phyloP scores from a whole-genome alignment of 2,329 filamentous ascomycete genomes.

The Xenoacremonium recifei region DNA sequence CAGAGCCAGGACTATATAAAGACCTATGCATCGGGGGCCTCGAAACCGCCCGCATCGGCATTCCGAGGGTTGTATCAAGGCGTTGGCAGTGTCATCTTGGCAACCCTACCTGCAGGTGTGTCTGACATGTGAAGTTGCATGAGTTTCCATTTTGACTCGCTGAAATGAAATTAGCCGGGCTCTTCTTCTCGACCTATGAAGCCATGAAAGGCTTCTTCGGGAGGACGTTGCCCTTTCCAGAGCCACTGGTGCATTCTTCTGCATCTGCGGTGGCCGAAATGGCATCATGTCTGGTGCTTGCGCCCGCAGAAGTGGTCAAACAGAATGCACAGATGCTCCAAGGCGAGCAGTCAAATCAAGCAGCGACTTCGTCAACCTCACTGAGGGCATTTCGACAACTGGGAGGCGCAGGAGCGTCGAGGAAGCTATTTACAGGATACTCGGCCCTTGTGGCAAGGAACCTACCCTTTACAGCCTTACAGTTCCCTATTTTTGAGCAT shows the following conservation, averaged over 20 bases:
- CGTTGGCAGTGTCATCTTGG: slow-evolving; percentile 78
- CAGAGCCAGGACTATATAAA: slow-evolving; percentile 75
- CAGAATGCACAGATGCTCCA: slow-evolving; percentile 87
- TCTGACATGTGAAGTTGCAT: not conserved
- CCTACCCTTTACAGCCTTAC: slow-evolving; percentile 81
- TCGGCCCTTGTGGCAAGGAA: slow-evolving; percentile 79
- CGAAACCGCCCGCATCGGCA: slow-evolving; percentile 46
- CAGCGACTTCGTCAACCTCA: slow-evolving; percentile 37
- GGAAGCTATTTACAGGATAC: slow-evolving; percentile 70
- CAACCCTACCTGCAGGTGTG: slow-evolving; percentile 82
- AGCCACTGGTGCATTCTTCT: slow-evolving; percentile 67
- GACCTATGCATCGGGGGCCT: slow-evolving; percentile 59
- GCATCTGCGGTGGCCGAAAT: slow-evolving; percentile 78
- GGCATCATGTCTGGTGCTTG: slow-evolving; percentile 82
- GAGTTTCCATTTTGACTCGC: not conserved
- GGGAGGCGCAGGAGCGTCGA: slow-evolving; percentile 52
- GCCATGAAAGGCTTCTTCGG: slow-evolving; percentile 65
- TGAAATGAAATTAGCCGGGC: slow-evolving; percentile 56
- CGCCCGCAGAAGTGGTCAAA: slow-evolving; percentile 87
- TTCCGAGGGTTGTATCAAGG: slow-evolving; percentile 83
- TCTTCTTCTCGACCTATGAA: slow-evolving; percentile 92
- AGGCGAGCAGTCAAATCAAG: slow-evolving; percentile 18
- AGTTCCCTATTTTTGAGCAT: slow-evolving; percentile 84
- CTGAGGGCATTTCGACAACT: slow-evolving; percentile 48
- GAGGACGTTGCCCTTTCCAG: slow-evolving; percentile 54